Evolutionary conservation across 2,329 filamentous ascomycete species (phyloP).

Genomic region (Penicillium rolfsii): DNA sequence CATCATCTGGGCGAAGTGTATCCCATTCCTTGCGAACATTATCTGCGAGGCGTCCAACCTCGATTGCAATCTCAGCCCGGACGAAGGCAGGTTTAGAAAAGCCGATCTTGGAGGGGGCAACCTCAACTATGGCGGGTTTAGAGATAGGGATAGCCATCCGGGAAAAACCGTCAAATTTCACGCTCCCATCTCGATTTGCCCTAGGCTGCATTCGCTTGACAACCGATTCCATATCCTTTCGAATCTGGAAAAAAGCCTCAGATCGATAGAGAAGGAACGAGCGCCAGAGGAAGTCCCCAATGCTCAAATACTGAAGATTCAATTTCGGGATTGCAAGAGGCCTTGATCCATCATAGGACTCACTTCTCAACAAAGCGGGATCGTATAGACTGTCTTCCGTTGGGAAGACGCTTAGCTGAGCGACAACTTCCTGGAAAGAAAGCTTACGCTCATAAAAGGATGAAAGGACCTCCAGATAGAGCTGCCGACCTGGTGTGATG

Average conservation of each 20-base stretch:
- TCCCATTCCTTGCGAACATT: conserved; percentile 87
- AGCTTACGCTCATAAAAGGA: conserved; percentile 74
- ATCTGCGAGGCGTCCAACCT: conserved; percentile 77
- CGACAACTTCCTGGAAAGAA: conserved; percentile 79
- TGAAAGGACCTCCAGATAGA: conserved; percentile 68
- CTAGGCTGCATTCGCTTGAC: conserved; percentile 78
- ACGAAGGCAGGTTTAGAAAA: conserved; percentile 81
- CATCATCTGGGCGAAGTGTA: conserved; percentile 79
- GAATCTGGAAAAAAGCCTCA: conserved; percentile 91
- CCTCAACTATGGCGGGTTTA: conserved; percentile 84
- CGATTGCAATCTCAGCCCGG: conserved; percentile 80
- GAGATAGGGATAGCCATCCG: conserved; percentile 88
- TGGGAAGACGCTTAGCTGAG: conserved; percentile 74
- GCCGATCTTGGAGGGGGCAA: conserved; percentile 80
- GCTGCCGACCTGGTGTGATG: conserved; percentile 61
- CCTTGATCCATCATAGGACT: conserved; percentile 81
- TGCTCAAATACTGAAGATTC: conserved; percentile 91
- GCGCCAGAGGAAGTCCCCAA: conserved; percentile 96
- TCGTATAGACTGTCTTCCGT: conserved; percentile 84
- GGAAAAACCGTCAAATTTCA: conserved; percentile 78
- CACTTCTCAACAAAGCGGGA: conserved; percentile 73
- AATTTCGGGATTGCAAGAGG: conserved; percentile 91
- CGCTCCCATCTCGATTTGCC: conserved; percentile 62
- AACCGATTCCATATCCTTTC: conserved; percentile 84
- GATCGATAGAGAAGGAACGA: conserved; percentile 85